Conservation (phyloP, 352 stramenopile species). For the Globisporangium ultimum region DNA sequence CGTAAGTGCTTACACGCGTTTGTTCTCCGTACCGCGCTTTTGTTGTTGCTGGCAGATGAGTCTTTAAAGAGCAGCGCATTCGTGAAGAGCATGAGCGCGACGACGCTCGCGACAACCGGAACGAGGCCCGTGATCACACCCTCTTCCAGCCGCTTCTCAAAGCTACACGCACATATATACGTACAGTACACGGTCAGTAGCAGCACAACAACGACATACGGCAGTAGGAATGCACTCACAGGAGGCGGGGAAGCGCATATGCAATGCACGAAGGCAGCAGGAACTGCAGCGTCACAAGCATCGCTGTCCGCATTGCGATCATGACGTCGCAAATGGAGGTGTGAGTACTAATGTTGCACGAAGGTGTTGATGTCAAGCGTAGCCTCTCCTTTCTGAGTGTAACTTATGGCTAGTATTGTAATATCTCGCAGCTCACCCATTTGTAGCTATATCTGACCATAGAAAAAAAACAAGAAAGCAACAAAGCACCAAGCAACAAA, state of each 20-base stretch:
- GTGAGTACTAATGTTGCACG: not conserved
- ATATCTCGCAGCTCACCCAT: not conserved
- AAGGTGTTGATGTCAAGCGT: not conserved
- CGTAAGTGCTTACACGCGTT: not conserved
- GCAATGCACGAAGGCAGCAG: slow-evolving; percentile 21
- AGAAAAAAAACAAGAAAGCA: not conserved
- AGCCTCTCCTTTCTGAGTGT: not conserved
- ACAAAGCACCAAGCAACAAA: not conserved
- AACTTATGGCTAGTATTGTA: not conserved
- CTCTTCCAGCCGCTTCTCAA: slow-evolving; percentile 39
- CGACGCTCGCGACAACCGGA: slow-evolving; percentile 31
- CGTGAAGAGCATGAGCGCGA: slow-evolving; percentile 23
- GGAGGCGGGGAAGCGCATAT: slow-evolving; percentile 20
- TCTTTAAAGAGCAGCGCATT: slow-evolving; percentile 23
- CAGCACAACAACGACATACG: not conserved
- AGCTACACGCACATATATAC: slow-evolving; percentile 14
- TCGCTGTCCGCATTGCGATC: not conserved
- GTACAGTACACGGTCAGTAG: not conserved
- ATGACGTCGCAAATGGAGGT: not conserved
- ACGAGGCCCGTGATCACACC: slow-evolving; percentile 38
- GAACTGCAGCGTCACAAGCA: slow-evolving; percentile 17
- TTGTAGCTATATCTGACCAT: not conserved
- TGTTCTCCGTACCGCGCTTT: not conserved
- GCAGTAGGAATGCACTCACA: slow-evolving; percentile 14
- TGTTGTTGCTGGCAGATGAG: not conserved